Evolutionary conservation across 2,329 filamentous ascomycete species (phyloP), one percentile per base, ranked within the genome.

Genomic region (Lachnellula occidentalis): DNA sequence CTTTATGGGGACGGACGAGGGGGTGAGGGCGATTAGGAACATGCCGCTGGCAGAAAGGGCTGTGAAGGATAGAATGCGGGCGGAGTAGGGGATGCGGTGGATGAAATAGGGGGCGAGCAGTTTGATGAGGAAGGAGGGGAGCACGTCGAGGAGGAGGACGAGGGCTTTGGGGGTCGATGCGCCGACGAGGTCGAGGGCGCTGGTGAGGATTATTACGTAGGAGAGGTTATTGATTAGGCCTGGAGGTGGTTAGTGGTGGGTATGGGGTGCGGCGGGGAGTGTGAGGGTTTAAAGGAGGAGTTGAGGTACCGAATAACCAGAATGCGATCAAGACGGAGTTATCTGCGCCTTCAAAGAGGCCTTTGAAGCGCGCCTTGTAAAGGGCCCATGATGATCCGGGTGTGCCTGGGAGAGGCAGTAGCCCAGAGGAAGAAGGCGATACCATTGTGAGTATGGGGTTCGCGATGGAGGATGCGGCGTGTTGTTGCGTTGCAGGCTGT

Each of bases 221-320:
- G 96, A 87, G 63, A 97, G 90, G 74, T 97, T 97, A 73, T 99
- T 97, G 70, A 97, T 94, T 17, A 94, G 76, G 50, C 90, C 90
- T 92, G 46, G n/a, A 48, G 45, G n/a, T 34, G 17, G 41, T 22
- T 2, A 31, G 21, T n/a, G 15, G 36, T 46, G 27, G 42, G 17
- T 27, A 21, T 43, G 41, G 12, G n/a, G 43, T 41, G n/a, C n/a
- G 31, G 51, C 4, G 4, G 24, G 5, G 1, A 24, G 7, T n/a
- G n/a, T n/a, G n/a, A 24, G 24, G 24, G 4, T 1, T 27, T 17
- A n/a, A 34, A 9, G 37, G 60, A 34, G 41, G n/a, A 4, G 41
- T 46, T 17, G 14, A 43, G 72, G 63, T 76, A 96, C 92, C 92
- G 67, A 97, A 95, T 2, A 96, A 78, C 92, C 92, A 97, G 67